Conservation (phyloP, 2,329 filamentous ascomycete species). For the Herpotrichia juniperi region DNA sequence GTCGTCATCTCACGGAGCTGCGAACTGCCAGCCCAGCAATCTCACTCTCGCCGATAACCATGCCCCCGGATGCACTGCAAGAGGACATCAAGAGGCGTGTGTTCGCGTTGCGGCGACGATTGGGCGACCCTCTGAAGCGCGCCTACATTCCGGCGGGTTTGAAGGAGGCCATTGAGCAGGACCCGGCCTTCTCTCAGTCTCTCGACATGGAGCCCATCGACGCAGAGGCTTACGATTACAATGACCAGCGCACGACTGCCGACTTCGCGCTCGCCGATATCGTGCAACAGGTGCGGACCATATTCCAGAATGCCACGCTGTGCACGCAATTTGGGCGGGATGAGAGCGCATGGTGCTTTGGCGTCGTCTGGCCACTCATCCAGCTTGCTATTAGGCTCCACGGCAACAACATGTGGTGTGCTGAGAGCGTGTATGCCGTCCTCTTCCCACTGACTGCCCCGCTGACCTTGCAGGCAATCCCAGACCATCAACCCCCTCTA, state of each 20-base stretch:
- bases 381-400: slow-evolving; percentile 11
- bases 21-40: slow-evolving; percentile 13
- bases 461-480: slow-evolving; percentile 15
- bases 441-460: not conserved
- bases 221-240: slow-evolving; percentile 1
- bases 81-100: slow-evolving; percentile 3
- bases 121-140: slow-evolving; percentile 7
- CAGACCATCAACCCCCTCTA: slow-evolving; percentile 18
- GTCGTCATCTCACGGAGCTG: slow-evolving; percentile 12
- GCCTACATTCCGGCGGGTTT: slow-evolving; percentile 12
- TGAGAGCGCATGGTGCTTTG: slow-evolving; percentile 7
- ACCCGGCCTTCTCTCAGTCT: slow-evolving; percentile 4
- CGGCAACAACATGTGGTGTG: not conserved
- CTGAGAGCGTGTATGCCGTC: slow-evolving; percentile 18
- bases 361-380: too few species aligned
- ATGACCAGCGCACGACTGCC: not conserved
- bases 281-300: slow-evolving; percentile 1
- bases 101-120: slow-evolving; percentile 1
- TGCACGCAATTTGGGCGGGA: slow-evolving; percentile 5
- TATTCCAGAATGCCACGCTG: slow-evolving; percentile 1
- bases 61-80: slow-evolving; percentile 4
- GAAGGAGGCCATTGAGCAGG: slow-evolving; percentile 9
- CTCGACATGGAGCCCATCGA: slow-evolving; percentile 12
- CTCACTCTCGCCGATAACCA: slow-evolving; percentile 8
- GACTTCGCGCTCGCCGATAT: slow-evolving; percentile 1